These are phyloP conservation scores for Collybia sordida DNA, from an alignment of 768 basidiomycete genomes.

Conservation along the genomic window DNA sequence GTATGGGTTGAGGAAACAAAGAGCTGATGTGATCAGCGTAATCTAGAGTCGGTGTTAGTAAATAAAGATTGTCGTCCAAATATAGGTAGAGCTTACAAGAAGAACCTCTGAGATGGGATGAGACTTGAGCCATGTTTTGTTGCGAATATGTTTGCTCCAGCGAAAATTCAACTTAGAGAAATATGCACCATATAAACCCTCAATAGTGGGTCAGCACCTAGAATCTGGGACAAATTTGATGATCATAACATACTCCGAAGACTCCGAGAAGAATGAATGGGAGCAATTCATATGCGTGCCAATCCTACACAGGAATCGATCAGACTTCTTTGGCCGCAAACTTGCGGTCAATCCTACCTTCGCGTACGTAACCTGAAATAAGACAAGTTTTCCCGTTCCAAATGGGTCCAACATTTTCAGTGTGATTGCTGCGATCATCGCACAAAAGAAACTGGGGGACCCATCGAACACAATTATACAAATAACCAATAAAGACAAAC, in stretches of 20 bases:
- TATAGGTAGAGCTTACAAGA: slow-evolving; percentile 48
- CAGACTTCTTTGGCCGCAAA: neutral
- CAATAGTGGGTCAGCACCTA: slow-evolving; percentile 9
- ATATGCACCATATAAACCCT: slow-evolving; percentile 93
- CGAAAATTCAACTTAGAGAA: slow-evolving; percentile 90
- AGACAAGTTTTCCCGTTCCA: slow-evolving; percentile 89
- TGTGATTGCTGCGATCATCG: slow-evolving; percentile 95
- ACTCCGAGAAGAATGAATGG: slow-evolving; percentile 85
- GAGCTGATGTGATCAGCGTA: slow-evolving; percentile 69
- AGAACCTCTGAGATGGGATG: slow-evolving; percentile 86
- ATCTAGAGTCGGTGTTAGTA: slow-evolving; percentile 45
- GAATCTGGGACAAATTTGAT: neutral
- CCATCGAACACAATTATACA: slow-evolving; percentile 21
- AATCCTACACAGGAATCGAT: slow-evolving; percentile 54
- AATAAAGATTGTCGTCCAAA: neutral
- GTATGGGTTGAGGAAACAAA: slow-evolving; percentile 88
- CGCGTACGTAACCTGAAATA: slow-evolving; percentile 90
- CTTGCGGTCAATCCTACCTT: slow-evolving; percentile 43
- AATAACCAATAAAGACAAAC: slow-evolving; percentile 36
- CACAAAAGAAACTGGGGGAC: slow-evolving; percentile 88
- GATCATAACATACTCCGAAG: slow-evolving; percentile 65
- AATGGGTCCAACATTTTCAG: slow-evolving; percentile 93
- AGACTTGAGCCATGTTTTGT: slow-evolving; percentile 73
- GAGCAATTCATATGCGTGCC: slow-evolving; percentile 87
- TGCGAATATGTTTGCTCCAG: slow-evolving; percentile 84